Base-by-base conservation (phyloP, 495 filamentous ascomycete species). In the Penicillium parvum region DNA sequence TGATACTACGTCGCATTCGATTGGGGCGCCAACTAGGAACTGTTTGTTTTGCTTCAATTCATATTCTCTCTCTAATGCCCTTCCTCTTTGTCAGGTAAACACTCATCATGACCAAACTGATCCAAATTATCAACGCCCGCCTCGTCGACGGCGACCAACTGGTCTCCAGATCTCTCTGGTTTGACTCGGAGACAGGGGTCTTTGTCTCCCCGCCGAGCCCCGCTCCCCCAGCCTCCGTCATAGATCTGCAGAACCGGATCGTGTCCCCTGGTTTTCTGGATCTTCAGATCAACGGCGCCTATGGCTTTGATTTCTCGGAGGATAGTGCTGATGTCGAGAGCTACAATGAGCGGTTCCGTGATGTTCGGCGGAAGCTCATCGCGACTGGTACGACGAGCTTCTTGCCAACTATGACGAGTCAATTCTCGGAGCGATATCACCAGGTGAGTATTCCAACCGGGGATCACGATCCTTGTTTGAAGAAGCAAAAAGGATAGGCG, bases 251-350 rank as follows among this genome's bases (percentile, higher is more conserved):
- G 17, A 77, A 79, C 35, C 76, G 77, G 47, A 83, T 86, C 46
- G 42, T 89, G 16, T 72, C 81, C 5, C 82, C 84, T 0, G 84
- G 83, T 18, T 73, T 87, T 50, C 80, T 87, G 49, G 84, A 87
- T 49, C 76, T 83, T 37, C 84, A 88, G 55, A 74, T 86, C 21
- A 88, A 88, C 52, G 84, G 84, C 26, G 81, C 78, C 16, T 81
- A 80, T 50, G 84, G 84, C 17, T 83, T 87, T 62, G 82, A 87
- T 65, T 87, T 87, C 57, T 85, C 82, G 2, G 59, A 81, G 12
- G 47, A 38, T 19, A 19, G 4, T 8, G 8, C 41, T 11, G 17
- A 78, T 8, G 67, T 75, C 5, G 73, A 76, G 45, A 63, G 68
- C 34, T 86, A 84, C 55, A 60, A 61, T 18, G 76, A 81, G 54